phyloP scores from a whole-genome alignment of 2,329 filamentous ascomycete genomes.

The Cadophora malorum region DNA sequence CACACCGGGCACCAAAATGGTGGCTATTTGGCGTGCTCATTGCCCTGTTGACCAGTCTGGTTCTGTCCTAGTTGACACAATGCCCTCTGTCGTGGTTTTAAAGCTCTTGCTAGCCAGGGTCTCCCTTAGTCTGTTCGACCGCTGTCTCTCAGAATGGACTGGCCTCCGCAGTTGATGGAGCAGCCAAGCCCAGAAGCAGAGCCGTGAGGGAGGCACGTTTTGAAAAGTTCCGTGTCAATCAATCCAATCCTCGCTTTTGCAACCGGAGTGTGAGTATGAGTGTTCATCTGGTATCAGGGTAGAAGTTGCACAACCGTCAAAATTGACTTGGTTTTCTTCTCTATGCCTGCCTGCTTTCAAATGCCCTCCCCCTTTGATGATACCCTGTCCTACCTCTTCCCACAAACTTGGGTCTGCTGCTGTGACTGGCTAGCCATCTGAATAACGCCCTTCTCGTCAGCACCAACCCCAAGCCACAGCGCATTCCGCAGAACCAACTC shows the following conservation, averaged over 20 bases:
- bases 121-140: background rate
- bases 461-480: conserved; percentile 7
- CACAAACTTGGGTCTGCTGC: background rate
- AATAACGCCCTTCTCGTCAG: background rate
- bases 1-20: conserved; percentile 8
- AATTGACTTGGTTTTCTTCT: background rate
- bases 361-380: background rate
- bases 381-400: background rate
- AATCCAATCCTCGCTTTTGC: background rate
- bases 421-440: background rate
- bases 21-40: background rate
- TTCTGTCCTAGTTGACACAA: conserved; percentile 5
- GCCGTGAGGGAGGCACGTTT: background rate
- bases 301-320: background rate
- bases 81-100: conserved; percentile 16
- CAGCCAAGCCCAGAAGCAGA: background rate
- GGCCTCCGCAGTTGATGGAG: conserved; percentile 1
- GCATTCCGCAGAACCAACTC: conserved; percentile 9
- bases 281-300: conserved; percentile 5
- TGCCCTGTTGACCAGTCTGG: background rate
- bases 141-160: background rate
- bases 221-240: background rate
- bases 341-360: background rate
- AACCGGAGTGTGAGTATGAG: background rate
- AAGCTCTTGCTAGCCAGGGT: conserved; percentile 14